phyloP scores from a whole-genome alignment of 257 asterid species.

The Solanum lycopersicoides region DNA sequence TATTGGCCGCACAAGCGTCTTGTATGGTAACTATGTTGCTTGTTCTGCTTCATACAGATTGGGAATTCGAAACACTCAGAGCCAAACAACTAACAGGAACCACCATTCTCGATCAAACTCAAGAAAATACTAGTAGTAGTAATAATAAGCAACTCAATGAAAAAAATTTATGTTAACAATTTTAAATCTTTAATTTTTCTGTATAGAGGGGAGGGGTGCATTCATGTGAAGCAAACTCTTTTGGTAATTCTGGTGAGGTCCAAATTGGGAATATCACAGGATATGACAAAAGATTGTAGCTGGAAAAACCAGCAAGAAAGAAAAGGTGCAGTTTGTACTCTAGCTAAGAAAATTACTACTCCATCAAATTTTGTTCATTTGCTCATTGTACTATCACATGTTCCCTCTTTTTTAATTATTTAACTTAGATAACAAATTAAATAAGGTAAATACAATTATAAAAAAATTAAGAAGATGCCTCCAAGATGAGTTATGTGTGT shows the following conservation, averaged over 20 bases:
- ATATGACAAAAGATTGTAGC: not conserved
- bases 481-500: not conserved
- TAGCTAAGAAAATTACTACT: not conserved
- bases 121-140: not conserved
- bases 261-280: not conserved
- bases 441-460: not conserved
- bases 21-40: slow-evolving; percentile 66
- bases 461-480: not conserved
- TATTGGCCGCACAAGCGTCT: slow-evolving; percentile 66
- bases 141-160: not conserved
- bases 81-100: slow-evolving; percentile 50
- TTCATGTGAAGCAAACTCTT: not conserved
- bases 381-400: not conserved
- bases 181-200: not conserved
- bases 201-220: not conserved
- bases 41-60: slow-evolving; percentile 48
- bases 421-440: not conserved
- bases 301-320: not conserved
- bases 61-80: slow-evolving; percentile 58
- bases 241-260: not conserved
- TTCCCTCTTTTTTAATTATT: not conserved
- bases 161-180: slow-evolving; percentile 28
- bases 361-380: not conserved
- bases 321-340: not conserved
- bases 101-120: slow-evolving; percentile 3